phyloP scores from a whole-genome alignment of 495 filamentous ascomycete species.

The Terfezia claveryi region DNA sequence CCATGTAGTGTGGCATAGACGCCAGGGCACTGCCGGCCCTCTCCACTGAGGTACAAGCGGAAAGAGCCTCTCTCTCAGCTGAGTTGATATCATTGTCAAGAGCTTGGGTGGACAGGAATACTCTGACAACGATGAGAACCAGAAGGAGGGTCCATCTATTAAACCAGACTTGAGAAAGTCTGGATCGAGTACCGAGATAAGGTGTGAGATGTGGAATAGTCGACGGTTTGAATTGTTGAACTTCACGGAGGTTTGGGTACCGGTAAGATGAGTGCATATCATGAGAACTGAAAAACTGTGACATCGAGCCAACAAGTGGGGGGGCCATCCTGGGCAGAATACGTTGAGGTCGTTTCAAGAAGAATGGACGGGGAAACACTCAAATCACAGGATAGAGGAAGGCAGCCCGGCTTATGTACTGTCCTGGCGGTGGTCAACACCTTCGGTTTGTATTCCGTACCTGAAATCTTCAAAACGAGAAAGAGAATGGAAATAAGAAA shows the following conservation, averaged over 20 bases:
- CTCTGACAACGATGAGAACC: constrained; percentile 57
- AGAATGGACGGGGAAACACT: too few species aligned
- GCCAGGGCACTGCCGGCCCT: constrained; percentile 87
- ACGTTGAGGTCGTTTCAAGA: too few species aligned
- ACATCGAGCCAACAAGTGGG: not conserved
- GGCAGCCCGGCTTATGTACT: too few species aligned
- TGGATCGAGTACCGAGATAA: constrained; percentile 72
- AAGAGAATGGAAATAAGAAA: too few species aligned
- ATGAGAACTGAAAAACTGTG: not conserved
- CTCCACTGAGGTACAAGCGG: constrained; percentile 80
- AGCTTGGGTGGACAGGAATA: constrained; percentile 47
- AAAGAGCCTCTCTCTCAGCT: constrained; percentile 60
- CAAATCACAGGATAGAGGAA: too few species aligned
- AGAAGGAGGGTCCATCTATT: constrained; percentile 91
- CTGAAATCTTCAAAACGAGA: too few species aligned
- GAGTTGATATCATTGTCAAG: constrained; percentile 49
- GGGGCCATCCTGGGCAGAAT: too few species aligned
- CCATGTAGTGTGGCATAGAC: constrained; percentile 88
- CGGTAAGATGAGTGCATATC: not conserved
- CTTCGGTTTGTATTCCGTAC: too few species aligned
- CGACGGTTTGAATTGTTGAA: constrained; percentile 15
- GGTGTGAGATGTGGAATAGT: constrained; percentile 50
- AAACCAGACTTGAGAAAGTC: constrained; percentile 87
- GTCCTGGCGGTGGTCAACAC: too few species aligned
- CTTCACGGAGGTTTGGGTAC: not conserved